These are phyloP conservation scores for Solanum chiquidenum DNA, from an alignment of 257 asterid species.

Conservation along the genomic window DNA sequence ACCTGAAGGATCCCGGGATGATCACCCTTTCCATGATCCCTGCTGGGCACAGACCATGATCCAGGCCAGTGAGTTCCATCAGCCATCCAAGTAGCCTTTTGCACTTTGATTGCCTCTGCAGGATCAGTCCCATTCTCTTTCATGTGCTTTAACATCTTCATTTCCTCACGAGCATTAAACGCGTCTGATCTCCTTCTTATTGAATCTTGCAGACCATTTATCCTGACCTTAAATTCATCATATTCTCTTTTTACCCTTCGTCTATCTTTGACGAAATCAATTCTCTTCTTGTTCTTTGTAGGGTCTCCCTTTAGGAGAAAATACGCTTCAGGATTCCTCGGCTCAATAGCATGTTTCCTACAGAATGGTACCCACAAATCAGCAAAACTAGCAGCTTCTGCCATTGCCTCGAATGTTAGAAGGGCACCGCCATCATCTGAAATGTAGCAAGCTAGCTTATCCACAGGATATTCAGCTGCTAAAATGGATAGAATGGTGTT, in stretches of 20 bases:
- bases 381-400: constrained; percentile 33
- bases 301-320: constrained; percentile 26
- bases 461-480: constrained; percentile 33
- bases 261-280: constrained; percentile 30
- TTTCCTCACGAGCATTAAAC: constrained; percentile 30
- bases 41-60: constrained; percentile 11
- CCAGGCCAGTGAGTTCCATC: constrained; percentile 43
- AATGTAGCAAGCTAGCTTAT: constrained; percentile 25
- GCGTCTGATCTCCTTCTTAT: constrained; percentile 32
- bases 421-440: constrained; percentile 40
- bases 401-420: constrained; percentile 40
- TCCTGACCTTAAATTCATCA: constrained; percentile 33
- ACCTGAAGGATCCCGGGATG: constrained; percentile 35
- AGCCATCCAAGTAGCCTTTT: constrained; percentile 39
- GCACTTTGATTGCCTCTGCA: constrained; percentile 13
- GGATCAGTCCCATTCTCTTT: constrained; percentile 31
- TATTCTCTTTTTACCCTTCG: constrained; percentile 29
- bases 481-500: constrained; percentile 32
- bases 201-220: constrained; percentile 21
- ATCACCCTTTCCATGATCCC: constrained; percentile 30
- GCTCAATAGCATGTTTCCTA: constrained; percentile 28
- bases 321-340: constrained; percentile 31
- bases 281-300: constrained; percentile 24
- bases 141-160: constrained; percentile 27
- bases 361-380: constrained; percentile 37